Evolutionary conservation across 208 protist species (phyloP).

Genomic region (Trypanosoma cruzi): DNA sequence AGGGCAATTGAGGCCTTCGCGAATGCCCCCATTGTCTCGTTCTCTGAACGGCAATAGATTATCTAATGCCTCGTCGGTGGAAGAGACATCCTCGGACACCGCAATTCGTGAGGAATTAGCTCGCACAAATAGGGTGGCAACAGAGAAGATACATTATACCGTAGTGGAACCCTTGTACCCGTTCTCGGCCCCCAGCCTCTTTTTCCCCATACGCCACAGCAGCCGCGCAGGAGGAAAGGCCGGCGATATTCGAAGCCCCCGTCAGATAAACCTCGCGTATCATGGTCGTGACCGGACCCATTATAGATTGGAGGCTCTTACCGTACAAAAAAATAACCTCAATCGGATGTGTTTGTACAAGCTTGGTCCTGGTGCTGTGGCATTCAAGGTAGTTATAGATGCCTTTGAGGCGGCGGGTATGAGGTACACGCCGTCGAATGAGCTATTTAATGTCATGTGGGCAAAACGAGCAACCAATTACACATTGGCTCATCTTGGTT

Average conservation of each 20-base stretch:
- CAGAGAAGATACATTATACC: constrained; percentile 33
- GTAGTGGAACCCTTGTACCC: constrained; percentile 63
- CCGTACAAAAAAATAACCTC: constrained; percentile 79
- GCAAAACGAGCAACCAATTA: constrained; percentile 86
- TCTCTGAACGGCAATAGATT: not conserved
- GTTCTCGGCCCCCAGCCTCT: constrained; percentile 68
- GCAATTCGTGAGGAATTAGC: not conserved
- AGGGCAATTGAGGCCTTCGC: not conserved
- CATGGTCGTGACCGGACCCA: constrained; percentile 64
- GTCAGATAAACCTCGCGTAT: constrained; percentile 66
- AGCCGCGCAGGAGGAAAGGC: constrained; percentile 29
- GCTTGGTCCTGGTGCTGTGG: constrained; percentile 90
- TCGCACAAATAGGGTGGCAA: not conserved
- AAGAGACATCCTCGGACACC: not conserved
- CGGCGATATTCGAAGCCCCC: constrained; percentile 42
- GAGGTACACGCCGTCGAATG: constrained; percentile 84
- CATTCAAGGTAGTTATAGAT: constrained; percentile 89
- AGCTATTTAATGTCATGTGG: constrained; percentile 92
- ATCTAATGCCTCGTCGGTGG: constrained; percentile 14
- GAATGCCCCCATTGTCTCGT: constrained; percentile 10
- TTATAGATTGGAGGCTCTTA: constrained; percentile 45
- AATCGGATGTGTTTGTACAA: constrained; percentile 90
- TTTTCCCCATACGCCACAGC: constrained; percentile 74
- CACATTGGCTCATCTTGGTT: constrained; percentile 69
- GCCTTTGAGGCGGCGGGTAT: constrained; percentile 86